Base-by-base conservation (phyloP, 495 filamentous ascomycete species). In the Neurospora pannonica region DNA sequence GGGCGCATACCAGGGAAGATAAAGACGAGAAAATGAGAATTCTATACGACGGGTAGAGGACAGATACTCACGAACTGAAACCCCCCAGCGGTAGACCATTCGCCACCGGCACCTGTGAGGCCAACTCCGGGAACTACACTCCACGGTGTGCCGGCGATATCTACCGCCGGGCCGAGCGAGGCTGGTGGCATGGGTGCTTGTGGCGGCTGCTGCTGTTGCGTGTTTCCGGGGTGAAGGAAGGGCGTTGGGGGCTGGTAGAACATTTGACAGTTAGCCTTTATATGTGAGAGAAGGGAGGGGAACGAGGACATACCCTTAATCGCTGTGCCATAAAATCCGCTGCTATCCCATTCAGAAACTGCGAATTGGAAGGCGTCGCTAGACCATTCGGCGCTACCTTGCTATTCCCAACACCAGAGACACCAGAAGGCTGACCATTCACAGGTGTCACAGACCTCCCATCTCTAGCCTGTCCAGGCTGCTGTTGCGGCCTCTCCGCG, bases 111-210 rank as follows among this genome's bases (percentile, higher is more conserved):
- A 67, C 71, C 71, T 19, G 43, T 19, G 24, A 31, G 28, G 2
- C 31, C n/a, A 21, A 69, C 34, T 17, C 62, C 37, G 11, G 21
- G 21, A 15, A 73, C 39, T 5, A 15, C 31, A 38, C 24, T 28
- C 15, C 13, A 71, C 73, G 54, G 28, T 34, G 54, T 17, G 54
- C 28, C 28, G 37, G 75, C 28, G 42, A 42, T 73, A 74, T 77
- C 74, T 72, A 38, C n/a, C 11, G 4, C 69, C 48, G 37, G 43
- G 3, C 5, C 38, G 37, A 40, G 39, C 31, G 34, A 38, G 71
- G 38, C 71, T 40, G 21, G 73, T 74, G 38, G 60, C 70, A 38
- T 28, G 31, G 10, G 24, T 40, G 11, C 70, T 67, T 19, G 62
- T 67, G 67, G 34, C 9, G 28, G 7, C 15, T 31, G 54, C 28